Evolutionary conservation across 306 rosid species (phyloP).

Genomic region (Vicia villosa): DNA sequence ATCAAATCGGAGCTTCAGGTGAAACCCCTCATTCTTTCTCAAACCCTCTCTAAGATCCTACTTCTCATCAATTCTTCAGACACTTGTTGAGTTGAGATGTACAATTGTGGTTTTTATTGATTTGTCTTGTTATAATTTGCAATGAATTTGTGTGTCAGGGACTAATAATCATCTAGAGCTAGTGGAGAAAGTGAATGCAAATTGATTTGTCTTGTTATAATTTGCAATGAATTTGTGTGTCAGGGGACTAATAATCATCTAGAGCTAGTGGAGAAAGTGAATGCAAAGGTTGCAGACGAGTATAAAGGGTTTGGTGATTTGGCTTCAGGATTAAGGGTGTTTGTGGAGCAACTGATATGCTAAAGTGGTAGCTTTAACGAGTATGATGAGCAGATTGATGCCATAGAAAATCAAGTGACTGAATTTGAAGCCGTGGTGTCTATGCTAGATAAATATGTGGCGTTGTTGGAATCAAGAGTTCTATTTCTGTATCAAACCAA

Average conservation of each 20-base stretch:
- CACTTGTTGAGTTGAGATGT: background rate
- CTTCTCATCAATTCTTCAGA: background rate
- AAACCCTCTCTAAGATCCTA: slow-evolving; percentile 11
- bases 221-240: background rate
- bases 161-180: slow-evolving; percentile 76
- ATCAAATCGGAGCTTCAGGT: slow-evolving; percentile 89
- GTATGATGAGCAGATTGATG: slow-evolving; percentile 71
- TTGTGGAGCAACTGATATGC: slow-evolving; percentile 80
- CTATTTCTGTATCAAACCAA: slow-evolving; percentile 51
- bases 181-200: slow-evolving; percentile 82
- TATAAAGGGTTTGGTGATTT: slow-evolving; percentile 79
- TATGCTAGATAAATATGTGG: slow-evolving; percentile 72
- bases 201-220: slow-evolving; percentile 5
- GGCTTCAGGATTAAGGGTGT: slow-evolving; percentile 88
- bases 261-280: slow-evolving; percentile 90
- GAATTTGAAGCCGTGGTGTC: slow-evolving; percentile 88
- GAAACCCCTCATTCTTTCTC: slow-evolving; percentile 23
- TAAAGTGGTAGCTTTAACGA: slow-evolving; percentile 75
- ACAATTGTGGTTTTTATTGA: background rate
- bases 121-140: slow-evolving; percentile 8
- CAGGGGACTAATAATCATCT: slow-evolving; percentile 84
- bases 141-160: slow-evolving; percentile 45
- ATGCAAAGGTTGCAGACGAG: slow-evolving; percentile 73
- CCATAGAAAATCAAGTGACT: slow-evolving; percentile 77
- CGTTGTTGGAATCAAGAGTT: slow-evolving; percentile 71